phyloP scores from a whole-genome alignment of 495 filamentous ascomycete species.

The Aspergillus nidulans region DNA sequence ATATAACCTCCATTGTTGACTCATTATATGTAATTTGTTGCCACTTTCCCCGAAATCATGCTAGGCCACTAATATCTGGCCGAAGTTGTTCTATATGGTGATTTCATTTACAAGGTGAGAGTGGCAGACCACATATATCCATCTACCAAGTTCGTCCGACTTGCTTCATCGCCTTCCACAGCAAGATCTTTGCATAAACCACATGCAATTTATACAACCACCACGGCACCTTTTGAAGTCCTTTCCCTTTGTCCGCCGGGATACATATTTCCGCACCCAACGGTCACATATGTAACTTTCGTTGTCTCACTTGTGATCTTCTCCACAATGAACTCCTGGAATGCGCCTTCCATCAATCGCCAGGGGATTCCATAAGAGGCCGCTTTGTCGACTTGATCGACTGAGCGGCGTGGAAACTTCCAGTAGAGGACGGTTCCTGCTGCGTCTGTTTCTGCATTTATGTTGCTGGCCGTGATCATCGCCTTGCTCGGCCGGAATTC shows the following conservation, averaged over 20 bases:
- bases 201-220: constrained; percentile 14
- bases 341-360: constrained; percentile 17
- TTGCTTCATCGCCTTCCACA: too few species aligned
- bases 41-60: too few species aligned
- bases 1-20: too few species aligned
- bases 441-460: not conserved
- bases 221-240: constrained; percentile 13
- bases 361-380: constrained; percentile 14
- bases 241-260: not conserved
- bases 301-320: constrained; percentile 10
- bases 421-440: constrained; percentile 11
- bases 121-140: too few species aligned
- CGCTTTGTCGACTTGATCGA: constrained; percentile 1
- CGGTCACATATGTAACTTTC: constrained; percentile 10
- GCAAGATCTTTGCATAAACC: constrained; percentile 15
- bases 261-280: constrained; percentile 12
- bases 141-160: too few species aligned
- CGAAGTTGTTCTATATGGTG: too few species aligned
- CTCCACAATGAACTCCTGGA: constrained; percentile 17
- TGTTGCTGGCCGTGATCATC: not conserved
- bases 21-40: too few species aligned
- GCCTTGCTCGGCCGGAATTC: not conserved
- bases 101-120: too few species aligned
- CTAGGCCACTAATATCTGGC: too few species aligned
- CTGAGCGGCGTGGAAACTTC: constrained; percentile 6